A percentile compares a stretch with the other conserved stretches of the same genome.
Conservation (phyloP, 106 monocot genomes). For the Dioscorea alata region DNA sequence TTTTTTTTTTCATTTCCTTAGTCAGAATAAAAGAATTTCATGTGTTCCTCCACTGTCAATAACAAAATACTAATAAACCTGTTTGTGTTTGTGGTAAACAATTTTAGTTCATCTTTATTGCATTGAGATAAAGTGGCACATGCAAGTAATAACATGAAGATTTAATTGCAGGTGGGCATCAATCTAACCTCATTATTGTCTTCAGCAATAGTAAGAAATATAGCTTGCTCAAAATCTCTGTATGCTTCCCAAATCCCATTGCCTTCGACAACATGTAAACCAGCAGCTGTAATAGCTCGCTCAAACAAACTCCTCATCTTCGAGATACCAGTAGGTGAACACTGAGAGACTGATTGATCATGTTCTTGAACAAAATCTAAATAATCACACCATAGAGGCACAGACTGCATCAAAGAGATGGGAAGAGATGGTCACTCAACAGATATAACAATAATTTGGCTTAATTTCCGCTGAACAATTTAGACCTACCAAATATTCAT, state of each 20-base stretch:
- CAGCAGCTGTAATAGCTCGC: constrained; percentile 79
- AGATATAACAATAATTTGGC: constrained; percentile 1
- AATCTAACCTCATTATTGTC: constrained; percentile 47
- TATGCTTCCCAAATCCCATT: constrained; percentile 86
- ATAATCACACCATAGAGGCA: constrained; percentile 90
- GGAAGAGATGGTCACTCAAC: neutral
- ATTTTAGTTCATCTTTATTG: too few relatives aligned
- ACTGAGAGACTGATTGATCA: constrained; percentile 63
- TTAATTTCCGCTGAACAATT: neutral
- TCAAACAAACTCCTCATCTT: constrained; percentile 94
- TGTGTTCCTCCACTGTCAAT: too few relatives aligned
- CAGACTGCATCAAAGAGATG: constrained; percentile 51
- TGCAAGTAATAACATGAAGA: too few relatives aligned
- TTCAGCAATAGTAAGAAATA: constrained; percentile 62
- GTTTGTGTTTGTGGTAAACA: too few relatives aligned
- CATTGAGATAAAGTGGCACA: too few relatives aligned
- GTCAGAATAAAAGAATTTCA: too few relatives aligned
- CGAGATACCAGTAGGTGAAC: constrained; percentile 61
- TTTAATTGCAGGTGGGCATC: neutral
- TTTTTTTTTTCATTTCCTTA: too few relatives aligned
- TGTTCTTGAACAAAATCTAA: constrained; percentile 79
- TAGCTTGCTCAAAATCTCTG: constrained; percentile 86
- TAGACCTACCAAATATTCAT: constrained; percentile 84
- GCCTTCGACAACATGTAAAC: constrained; percentile 78
- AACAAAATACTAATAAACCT: too few relatives aligned